Conservation (phyloP, 2,329 filamentous ascomycete species). For the Eutypa lata region DNA sequence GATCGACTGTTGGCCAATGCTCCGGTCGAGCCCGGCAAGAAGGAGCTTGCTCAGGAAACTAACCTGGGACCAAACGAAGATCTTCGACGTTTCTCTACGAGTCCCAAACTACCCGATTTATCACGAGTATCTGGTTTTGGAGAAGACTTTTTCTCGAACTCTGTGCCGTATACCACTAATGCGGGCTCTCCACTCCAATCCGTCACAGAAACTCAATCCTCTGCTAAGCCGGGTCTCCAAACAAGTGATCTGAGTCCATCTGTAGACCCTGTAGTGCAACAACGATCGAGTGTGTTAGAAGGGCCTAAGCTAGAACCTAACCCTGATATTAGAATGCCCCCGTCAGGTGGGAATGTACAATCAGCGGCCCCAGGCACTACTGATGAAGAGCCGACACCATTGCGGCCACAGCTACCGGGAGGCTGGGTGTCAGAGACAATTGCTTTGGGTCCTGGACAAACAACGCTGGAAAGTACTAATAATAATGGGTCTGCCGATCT, state of each 20-base stretch:
- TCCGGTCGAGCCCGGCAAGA: conserved; percentile 5
- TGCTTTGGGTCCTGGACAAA: conserved; percentile 14
- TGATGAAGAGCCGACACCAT: background rate
- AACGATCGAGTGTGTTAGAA: conserved; percentile 15
- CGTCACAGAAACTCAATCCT: background rate
- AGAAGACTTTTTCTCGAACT: conserved; percentile 50
- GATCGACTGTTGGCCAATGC: conserved; percentile 36
- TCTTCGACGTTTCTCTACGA: conserved; percentile 41
- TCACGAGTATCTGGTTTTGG: conserved; percentile 60
- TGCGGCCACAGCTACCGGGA: conserved; percentile 25
- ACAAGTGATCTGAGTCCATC: background rate
- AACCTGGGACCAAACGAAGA: conserved; percentile 7
- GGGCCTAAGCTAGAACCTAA: conserved; percentile 16
- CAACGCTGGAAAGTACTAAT: conserved; percentile 17
- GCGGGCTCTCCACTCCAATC: background rate
- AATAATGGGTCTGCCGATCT: conserved; percentile 14
- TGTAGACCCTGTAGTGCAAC: too few relatives aligned
- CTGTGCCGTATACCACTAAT: conserved; percentile 16
- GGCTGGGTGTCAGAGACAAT: conserved; percentile 28
- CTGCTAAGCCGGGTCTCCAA: background rate
- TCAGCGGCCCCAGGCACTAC: conserved; percentile 5
- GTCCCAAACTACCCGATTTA: conserved; percentile 57
- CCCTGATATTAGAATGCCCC: conserved; percentile 12
- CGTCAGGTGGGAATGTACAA: conserved; percentile 4
- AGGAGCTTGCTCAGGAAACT: background rate